phyloP scores from a whole-genome alignment of 2,329 filamentous ascomycete genomes.

The Teratosphaeria destructans region DNA sequence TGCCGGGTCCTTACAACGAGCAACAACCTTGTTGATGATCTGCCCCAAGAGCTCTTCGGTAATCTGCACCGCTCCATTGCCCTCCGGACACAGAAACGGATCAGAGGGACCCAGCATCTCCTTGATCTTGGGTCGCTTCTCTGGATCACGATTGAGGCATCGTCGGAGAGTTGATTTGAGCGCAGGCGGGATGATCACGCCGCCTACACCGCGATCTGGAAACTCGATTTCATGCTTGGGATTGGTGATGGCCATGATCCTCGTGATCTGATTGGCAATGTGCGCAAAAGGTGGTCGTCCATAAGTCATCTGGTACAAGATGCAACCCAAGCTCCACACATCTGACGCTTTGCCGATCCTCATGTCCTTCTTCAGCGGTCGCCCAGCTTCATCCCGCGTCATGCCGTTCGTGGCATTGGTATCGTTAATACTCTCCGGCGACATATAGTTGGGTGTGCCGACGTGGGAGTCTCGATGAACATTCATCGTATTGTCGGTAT shows the following conservation, averaged over 20 bases:
- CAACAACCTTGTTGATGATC: slow-evolving; percentile 49
- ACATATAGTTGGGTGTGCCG: slow-evolving; percentile 98
- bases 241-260: slow-evolving; percentile 79
- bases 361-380: slow-evolving; percentile 61
- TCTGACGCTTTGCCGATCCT: slow-evolving; percentile 93
- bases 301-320: slow-evolving; percentile 96
- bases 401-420: slow-evolving; percentile 49
- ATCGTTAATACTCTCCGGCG: slow-evolving; percentile 84
- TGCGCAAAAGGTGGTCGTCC: slow-evolving; percentile 93
- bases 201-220: slow-evolving; percentile 58
- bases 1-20: slow-evolving; percentile 44
- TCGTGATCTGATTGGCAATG: slow-evolving; percentile 74
- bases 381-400: slow-evolving; percentile 31
- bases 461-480: slow-evolving; percentile 93
- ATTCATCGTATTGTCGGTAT: slow-evolving; percentile 90
- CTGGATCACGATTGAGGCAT: slow-evolving; percentile 50
- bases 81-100: slow-evolving; percentile 48
- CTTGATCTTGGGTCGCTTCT: slow-evolving; percentile 45
- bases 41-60: slow-evolving; percentile 49
- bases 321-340: slow-evolving; percentile 92
- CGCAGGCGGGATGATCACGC: slow-evolving; percentile 43
- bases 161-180: slow-evolving; percentile 46
- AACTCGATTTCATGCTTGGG: slow-evolving; percentile 64
- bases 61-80: slow-evolving; percentile 37
- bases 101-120: slow-evolving; percentile 47